Evolutionary conservation across 768 basidiomycete species (phyloP), one percentile per base, ranked within the genome.

Genomic region (Leccinum truebloodii): DNA sequence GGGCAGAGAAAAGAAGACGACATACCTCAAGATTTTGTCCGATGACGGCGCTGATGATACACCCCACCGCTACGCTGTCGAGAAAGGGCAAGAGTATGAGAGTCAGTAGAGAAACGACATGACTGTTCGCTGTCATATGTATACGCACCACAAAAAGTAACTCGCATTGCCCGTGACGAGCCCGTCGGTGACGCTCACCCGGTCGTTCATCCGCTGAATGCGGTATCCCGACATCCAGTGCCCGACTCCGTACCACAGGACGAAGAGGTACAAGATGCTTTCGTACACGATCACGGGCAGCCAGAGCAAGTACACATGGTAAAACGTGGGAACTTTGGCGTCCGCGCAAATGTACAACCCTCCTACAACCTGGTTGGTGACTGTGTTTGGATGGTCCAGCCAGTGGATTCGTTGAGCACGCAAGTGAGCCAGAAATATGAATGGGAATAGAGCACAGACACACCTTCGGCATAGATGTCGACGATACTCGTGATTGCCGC

Each of bases 251-350:
- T 52, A 39, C 55, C 60, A 60, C 48, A 57, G 18, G 7, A 58
- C 64, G n/a, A 65, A 56, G 24, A 58, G 22, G 24, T 62, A 65
- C 14, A 65, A 54, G 0, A 52, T 4, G 5, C 58, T 53, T 18
- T 65, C 64, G 49, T 55, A 60, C 41, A 50, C n/a, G 35, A 63
- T 41, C 35, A 65, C 55, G 1, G 62, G 62, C n/a, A 63, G 2
- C 56, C 61, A 63, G 2, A 55, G 37, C n/a, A 57, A 26, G 41
- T 60, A 65, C 4, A 50, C 20, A n/a, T 54, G 58, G 13, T 26
- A 59, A 57, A 58, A 59, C 3, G 50, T 8, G 8, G 62, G 56
- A 1, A 14, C 41, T 1, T n/a, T 24, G 9, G 30, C 35, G 24
- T 58, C 50, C 12, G 53, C 35, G 34, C 64, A 65, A 34, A 63